Percentiles rank a stretch among this genome's conserved stretches.
Conservation (phyloP, 1,284 basidiomycete genomes). For the Phaffia rhodozyma region DNA sequence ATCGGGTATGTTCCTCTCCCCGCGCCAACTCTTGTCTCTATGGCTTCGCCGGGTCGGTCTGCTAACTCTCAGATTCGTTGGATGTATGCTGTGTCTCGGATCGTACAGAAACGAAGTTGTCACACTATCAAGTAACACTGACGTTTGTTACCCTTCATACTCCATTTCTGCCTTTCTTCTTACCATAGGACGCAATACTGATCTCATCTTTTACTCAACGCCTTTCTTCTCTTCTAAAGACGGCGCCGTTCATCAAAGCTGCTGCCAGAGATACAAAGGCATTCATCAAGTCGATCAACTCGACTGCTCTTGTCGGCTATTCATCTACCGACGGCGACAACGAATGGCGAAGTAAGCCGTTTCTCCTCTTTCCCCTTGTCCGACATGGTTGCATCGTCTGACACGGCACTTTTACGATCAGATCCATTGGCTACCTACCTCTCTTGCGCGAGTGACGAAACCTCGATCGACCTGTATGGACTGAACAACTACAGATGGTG, state of each 20-base stretch:
- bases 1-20: not conserved
- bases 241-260: slow-evolving; percentile 65
- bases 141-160: slow-evolving; percentile 40
- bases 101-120: slow-evolving; percentile 69
- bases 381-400: not conserved
- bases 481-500: slow-evolving; percentile 51
- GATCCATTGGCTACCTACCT: slow-evolving; percentile 65
- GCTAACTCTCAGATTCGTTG: slow-evolving; percentile 49
- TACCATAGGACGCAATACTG: too few species aligned
- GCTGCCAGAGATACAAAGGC: slow-evolving; percentile 78
- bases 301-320: slow-evolving; percentile 64
- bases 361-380: not conserved
- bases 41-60: slow-evolving; percentile 21
- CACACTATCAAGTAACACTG: slow-evolving; percentile 45
- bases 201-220: not conserved
- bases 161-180: not conserved
- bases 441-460: slow-evolving; percentile 59
- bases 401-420: slow-evolving; percentile 11
- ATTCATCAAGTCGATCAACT: slow-evolving; percentile 60
- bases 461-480: slow-evolving; percentile 72
- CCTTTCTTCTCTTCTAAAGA: slow-evolving; percentile 3
- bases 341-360: slow-evolving; percentile 41
- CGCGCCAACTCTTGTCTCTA: not conserved
- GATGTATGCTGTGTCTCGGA: too few species aligned
- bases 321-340: slow-evolving; percentile 65